Conservation (phyloP, 1,139 yeast genomes). For the Blastobotrys proliferans region DNA sequence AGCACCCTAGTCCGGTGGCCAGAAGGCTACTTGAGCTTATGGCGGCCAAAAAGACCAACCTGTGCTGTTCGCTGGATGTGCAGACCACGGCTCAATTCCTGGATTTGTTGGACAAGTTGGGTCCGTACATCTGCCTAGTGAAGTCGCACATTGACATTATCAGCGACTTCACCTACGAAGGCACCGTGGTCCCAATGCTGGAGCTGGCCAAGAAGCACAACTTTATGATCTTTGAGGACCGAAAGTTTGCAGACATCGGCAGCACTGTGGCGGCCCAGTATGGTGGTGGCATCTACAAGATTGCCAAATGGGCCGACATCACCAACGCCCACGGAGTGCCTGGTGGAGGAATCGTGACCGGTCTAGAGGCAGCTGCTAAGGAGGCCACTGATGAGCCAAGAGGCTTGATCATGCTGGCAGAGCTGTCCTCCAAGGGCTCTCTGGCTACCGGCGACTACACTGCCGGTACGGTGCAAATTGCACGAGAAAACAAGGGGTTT, state of each 20-base stretch:
- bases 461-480: conserved; percentile 79
- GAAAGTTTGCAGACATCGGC: conserved; percentile 99
- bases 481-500: conserved; percentile 79
- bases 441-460: conserved; percentile 93
- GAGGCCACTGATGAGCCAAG: conserved; percentile 62
- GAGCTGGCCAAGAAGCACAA: conserved; percentile 69
- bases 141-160: conserved; percentile 94
- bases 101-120: conserved; percentile 66
- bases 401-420: conserved; percentile 93
- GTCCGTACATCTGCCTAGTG: conserved; percentile 86
- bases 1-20: conserved; percentile 77
- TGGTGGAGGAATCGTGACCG: conserved; percentile 88
- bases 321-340: conserved; percentile 98
- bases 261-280: conserved; percentile 94
- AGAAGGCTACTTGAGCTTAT: conserved; percentile 66
- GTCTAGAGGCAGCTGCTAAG: conserved; percentile 75
- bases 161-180: conserved; percentile 79
- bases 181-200: conserved; percentile 70
- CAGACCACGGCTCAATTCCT: conserved; percentile 72
- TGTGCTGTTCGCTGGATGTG: conserved; percentile 97
- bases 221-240: conserved; percentile 87
- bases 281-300: conserved; percentile 81
- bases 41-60: conserved; percentile 76
- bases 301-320: conserved; percentile 93
- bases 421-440: conserved; percentile 88